Evolutionary conservation across 2,329 filamentous ascomycete genomes (phyloP), one percentile per base, ranked within the genome.

Genomic region (Calycina marina): DNA sequence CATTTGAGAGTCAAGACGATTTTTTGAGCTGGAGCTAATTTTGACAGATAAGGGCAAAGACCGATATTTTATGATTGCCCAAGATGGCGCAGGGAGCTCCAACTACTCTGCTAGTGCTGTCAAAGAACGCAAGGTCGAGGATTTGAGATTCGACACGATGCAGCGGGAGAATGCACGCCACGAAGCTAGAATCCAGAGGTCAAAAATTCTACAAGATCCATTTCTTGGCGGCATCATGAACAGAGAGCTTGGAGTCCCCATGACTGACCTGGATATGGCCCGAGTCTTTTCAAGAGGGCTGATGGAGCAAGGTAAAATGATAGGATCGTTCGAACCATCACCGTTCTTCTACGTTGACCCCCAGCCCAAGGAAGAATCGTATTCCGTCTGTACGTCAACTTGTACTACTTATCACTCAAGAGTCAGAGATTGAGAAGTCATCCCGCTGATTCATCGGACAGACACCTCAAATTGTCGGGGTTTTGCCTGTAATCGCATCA

Each of bases 11-110:
- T n/a, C n/a, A n/a, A n/a, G n/a, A n/a, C n/a, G n/a, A n/a, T n/a
- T n/a, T n/a, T n/a, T n/a, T n/a, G n/a, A n/a, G n/a, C n/a, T n/a
- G n/a, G n/a, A n/a, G n/a, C n/a, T n/a, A n/a, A n/a, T n/a, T n/a
- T n/a, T n/a, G n/a, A 5, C 32, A 72, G 70, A 74, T 38, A 31
- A 53, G 10, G 62, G 63, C 26, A 78, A 71, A 51, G 65, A 64
- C 22, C 76, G 70, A 41, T 82, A 80, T 47, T 82, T 80, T 54
- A 75, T 71, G 44, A 67, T 81, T n/a, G n/a, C n/a, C n/a, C n/a
- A n/a, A n/a, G n/a, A n/a, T n/a, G n/a, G n/a, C n/a, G n/a, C 70
- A 0, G 40, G 56, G 2, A 54, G 51, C 5, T 59, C 65, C 0
- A 54, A 61, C 11, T 78, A 73, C 57, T 71, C 72, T 6, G 55